Conservation (phyloP, 176 grass and related monocot genomes). For the Carex myosuroides region DNA sequence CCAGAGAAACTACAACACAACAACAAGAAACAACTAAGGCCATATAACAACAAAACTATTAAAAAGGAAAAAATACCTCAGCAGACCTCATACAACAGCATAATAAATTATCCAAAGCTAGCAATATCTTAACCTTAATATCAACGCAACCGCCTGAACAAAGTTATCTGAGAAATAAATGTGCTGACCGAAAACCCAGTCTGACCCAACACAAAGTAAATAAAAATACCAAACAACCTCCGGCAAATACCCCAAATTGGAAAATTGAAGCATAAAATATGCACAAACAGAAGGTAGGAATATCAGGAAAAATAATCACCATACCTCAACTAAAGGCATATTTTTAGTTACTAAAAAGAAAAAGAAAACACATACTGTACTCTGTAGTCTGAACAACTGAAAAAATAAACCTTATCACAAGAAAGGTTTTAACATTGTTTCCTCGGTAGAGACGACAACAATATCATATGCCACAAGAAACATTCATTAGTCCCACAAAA, state of each 20-base stretch:
- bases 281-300: neutral
- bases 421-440: neutral
- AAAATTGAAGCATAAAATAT: neutral
- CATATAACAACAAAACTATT: neutral
- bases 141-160: neutral
- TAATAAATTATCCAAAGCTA: neutral
- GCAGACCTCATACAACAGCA: neutral
- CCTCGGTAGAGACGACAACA: neutral
- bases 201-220: neutral
- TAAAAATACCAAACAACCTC: neutral
- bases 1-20: neutral
- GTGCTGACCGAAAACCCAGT: neutral
- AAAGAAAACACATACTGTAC: neutral
- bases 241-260: neutral
- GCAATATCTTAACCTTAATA: slow-evolving; percentile 2
- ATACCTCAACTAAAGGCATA: neutral
- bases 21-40: neutral
- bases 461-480: neutral
- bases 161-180: neutral
- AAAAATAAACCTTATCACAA: neutral
- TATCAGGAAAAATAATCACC: neutral
- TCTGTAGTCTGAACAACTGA: neutral
- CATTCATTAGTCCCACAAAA: neutral
- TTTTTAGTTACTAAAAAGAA: neutral
- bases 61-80: neutral